Percentiles rank a stretch among this genome's conserved stretches.
Evolutionary conservation across 129 eudicot species (phyloP).

Genomic region (Artemisia annua): DNA sequence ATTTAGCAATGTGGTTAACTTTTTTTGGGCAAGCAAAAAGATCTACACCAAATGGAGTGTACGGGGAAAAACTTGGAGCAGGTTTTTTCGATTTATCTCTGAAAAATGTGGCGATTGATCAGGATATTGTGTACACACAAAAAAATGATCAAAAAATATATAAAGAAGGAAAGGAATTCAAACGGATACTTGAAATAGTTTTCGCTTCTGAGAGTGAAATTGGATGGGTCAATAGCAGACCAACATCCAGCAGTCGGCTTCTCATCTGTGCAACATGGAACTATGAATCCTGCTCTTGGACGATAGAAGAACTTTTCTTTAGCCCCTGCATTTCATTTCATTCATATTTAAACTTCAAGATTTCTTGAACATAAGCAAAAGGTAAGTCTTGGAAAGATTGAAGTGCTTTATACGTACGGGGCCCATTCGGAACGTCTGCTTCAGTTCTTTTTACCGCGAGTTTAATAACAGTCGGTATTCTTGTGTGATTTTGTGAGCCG

Average conservation of each 20-base stretch:
- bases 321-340: constrained; percentile 48
- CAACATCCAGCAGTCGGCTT: constrained; percentile 70
- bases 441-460: constrained; percentile 66
- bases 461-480: constrained; percentile 60
- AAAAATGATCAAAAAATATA: background rate
- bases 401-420: constrained; percentile 37
- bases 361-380: background rate
- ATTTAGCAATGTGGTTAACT: constrained; percentile 80
- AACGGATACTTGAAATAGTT: constrained; percentile 64
- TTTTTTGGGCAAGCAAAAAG: constrained; percentile 66
- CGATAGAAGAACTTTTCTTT: constrained; percentile 62
- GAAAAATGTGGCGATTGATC: constrained; percentile 28
- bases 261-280: constrained; percentile 69
- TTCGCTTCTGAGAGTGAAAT: constrained; percentile 75
- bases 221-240: constrained; percentile 78
- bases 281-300: constrained; percentile 73
- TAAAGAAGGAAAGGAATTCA: background rate
- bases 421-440: constrained; percentile 52
- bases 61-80: constrained; percentile 73
- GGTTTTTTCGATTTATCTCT: constrained; percentile 86
- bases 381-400: background rate
- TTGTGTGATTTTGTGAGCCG: constrained; percentile 50
- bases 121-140: background rate
- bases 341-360: background rate
- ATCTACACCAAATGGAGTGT: constrained; percentile 80